Evolutionary conservation across 768 basidiomycete species (phyloP), one percentile per base, ranked within the genome.

Genomic region (Candolleomyces aberdarensis): DNA sequence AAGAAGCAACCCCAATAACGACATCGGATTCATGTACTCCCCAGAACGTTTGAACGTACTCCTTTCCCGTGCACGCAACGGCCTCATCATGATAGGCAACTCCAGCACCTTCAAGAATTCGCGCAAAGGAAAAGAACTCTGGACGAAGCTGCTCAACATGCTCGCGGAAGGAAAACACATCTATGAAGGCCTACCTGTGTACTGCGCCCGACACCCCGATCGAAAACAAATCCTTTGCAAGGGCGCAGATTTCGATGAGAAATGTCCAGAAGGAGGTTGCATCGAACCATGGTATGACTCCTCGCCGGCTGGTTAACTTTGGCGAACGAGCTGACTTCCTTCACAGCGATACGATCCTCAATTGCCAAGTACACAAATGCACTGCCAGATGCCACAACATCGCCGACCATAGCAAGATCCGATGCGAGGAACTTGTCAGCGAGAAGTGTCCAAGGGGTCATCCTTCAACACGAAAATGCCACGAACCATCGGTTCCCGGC

Each of bases 21-120:
- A 85, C 59, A 89, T 90, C 20, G 88, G 89, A 0, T 90, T 91
- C 73, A 88, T 91, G 88, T 81, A 72, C 40, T 78, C 88, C 3
- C 82, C 85, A 0, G 86, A 90, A 70, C 83, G 88, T 20, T 73
- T 90, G 22, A 91, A 88, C 57, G 88, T 91, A 7, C 74, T 91
- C 0, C 74, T 91, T 17, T 90, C 88, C 4, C 83, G 89, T 15
- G 85, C 88, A 14, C 81, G 88, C 0, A 73, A 89, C 65, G 85
- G 79, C 0, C 72, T 88, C 17, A 84, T 90, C 57, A 77, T 91
- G 69, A 78, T 91, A 13, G 88, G 89, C 0, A 88, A 89, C 60
- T 72, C 80, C 0, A 63, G 77, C 7, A 90, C 88, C 0, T 90
- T 89, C 72, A 67, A 70, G 52, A 70, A 76, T 2, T 75, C 87